Evolutionary conservation across 1,284 basidiomycete species (phyloP).

Genomic region (Abortiporus biennis): DNA sequence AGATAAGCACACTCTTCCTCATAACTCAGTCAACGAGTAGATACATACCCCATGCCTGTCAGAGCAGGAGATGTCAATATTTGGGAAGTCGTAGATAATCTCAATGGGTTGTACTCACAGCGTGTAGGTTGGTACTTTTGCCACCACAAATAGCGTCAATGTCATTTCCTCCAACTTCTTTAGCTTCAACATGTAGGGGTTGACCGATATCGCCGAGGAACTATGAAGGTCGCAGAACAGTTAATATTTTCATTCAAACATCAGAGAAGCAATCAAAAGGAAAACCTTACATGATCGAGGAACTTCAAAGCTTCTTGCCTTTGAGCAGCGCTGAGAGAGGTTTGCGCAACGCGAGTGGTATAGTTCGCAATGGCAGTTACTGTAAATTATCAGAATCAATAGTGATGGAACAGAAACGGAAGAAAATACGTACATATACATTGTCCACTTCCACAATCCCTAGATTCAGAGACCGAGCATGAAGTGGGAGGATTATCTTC

Average conservation of each 20-base stretch:
- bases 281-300: slow-evolving; percentile 33
- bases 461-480: slow-evolving; percentile 38
- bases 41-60: slow-evolving; percentile 19
- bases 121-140: slow-evolving; percentile 39
- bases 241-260: too few species aligned
- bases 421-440: slow-evolving; percentile 35
- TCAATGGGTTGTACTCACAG: too few species aligned
- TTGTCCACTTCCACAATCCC: slow-evolving; percentile 34
- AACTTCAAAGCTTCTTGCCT: slow-evolving; percentile 47
- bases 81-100: too few species aligned
- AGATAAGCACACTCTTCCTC: background rate
- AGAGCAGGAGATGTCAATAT: too few species aligned
- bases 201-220: slow-evolving; percentile 10
- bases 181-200: slow-evolving; percentile 11
- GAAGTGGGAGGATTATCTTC: slow-evolving; percentile 34
- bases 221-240: background rate
- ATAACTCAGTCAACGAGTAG: background rate
- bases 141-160: slow-evolving; percentile 24
- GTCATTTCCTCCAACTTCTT: slow-evolving; percentile 23
- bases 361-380: slow-evolving; percentile 54
- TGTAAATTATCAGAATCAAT: slow-evolving; percentile 12
- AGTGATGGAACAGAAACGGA: background rate
- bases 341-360: slow-evolving; percentile 40
- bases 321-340: slow-evolving; percentile 32
- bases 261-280: too few species aligned